Base-by-base conservation (phyloP, 768 basidiomycete species). In the Lactarius sanguifluus region DNA sequence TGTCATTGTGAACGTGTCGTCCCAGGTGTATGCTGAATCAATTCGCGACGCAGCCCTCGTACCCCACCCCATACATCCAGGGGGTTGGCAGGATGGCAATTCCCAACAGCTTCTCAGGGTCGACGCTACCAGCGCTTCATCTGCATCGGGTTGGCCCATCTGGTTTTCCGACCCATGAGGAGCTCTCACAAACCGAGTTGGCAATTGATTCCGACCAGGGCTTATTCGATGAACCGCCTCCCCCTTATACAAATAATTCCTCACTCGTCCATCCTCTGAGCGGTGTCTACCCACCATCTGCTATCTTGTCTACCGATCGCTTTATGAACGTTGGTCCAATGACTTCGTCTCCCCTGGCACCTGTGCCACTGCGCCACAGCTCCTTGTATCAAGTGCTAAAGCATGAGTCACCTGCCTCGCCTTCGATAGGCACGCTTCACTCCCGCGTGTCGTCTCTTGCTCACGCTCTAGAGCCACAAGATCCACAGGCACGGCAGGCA, bases 351-450 rank as follows among this genome's bases (percentile, higher is more conserved):
- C 66, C 66, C 62, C 58, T 67, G 58, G 61, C 66, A 23, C 66
- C 66, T 16, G 62, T 63, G 25, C 66, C 66, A 38, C 38, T 47
- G 25, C 66, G 66, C 61, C 66, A 67, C 43, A 56, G 66, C n/a
- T 67, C 66, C 43, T 47, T 67, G 13, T 67, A 67, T 41, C 62
- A 64, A 9, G 66, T 67, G 9, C 54, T 67, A 41, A 64, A 67
- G 58, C 62, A 67, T 1, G 66, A 67, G 6, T 56, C 61, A 30
- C 62, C 61, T 20, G 41, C 18, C 5, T 67, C 62, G 38, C 58
- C 54, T 32, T 25, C 23, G 1, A 43, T 28, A 40, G 62, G 66
- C 66, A 64, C 58, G 25, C 25, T 40, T 23, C 62, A 47, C 9
- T 60, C 61, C 1, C 43, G 52, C 1, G 58, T 16, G 2, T 67